Conservation (phyloP, 176 grass and related monocot species). For the Rhynchospora tenuis region DNA sequence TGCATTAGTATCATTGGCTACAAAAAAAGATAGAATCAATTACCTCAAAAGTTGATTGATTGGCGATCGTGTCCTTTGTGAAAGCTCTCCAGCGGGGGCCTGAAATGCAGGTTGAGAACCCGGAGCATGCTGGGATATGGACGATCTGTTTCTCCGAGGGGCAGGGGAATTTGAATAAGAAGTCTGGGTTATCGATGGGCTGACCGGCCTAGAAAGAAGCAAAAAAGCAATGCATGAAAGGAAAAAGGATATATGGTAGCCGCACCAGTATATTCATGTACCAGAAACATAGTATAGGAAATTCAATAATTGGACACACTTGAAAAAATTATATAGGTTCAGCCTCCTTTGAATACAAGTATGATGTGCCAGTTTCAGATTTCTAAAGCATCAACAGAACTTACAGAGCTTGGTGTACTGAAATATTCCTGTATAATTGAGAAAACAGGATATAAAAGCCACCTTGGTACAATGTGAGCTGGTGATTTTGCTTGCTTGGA, state of each 20-base stretch:
- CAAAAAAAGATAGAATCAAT: not conserved
- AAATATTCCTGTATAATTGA: not conserved
- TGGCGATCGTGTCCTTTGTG: conserved; percentile 1
- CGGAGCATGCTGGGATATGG: not conserved
- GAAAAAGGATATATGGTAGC: not conserved
- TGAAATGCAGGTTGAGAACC: not conserved
- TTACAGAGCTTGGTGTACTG: not conserved
- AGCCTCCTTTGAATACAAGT: not conserved
- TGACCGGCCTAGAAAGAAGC: not conserved
- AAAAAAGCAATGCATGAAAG: not conserved
- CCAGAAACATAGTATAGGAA: not conserved
- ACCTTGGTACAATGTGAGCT: conserved; percentile 3
- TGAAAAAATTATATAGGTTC: not conserved
- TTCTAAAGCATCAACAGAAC: not conserved
- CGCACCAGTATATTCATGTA: not conserved
- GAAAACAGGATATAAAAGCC: not conserved
- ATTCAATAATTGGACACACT: not conserved
- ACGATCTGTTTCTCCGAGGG: conserved; percentile 6
- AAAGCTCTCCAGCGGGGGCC: not conserved
- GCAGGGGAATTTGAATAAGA: not conserved
- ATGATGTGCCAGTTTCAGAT: not conserved
- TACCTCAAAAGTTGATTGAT: conserved; percentile 9
- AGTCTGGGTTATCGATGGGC: not conserved
- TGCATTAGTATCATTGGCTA: not conserved
- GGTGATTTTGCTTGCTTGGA: not conserved